Conservation (phyloP, 2,329 filamentous ascomycete genomes). For the Ploettnerulaceae sp. region DNA sequence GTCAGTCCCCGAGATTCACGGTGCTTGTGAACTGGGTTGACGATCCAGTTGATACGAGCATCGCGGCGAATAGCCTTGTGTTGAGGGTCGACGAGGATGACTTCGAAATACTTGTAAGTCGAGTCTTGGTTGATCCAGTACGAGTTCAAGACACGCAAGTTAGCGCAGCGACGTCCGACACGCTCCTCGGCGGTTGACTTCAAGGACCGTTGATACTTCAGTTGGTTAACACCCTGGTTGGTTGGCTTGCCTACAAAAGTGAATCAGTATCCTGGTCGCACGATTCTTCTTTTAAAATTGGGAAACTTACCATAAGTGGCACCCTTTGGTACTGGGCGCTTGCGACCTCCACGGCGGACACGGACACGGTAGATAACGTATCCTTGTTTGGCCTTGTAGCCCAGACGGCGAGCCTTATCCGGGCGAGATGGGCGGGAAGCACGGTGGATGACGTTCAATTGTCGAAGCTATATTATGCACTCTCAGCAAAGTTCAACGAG, state of each 20-base stretch:
- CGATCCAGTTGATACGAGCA: constrained; percentile 99
- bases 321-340: constrained; percentile 94
- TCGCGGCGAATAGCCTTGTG: constrained; percentile 99
- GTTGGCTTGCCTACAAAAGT: constrained; percentile 83
- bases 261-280: background rate
- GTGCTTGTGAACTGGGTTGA: constrained; percentile 99
- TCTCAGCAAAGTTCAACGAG: constrained; percentile 99
- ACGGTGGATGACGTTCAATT: constrained; percentile 99
- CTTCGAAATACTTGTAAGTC: constrained; percentile 99
- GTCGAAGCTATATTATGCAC: constrained; percentile 99
- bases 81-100: constrained; percentile 99
- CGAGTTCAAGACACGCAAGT: constrained; percentile 98
- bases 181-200: constrained; percentile 98
- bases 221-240: constrained; percentile 99
- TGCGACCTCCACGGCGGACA: constrained; percentile 97
- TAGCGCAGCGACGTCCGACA: constrained; percentile 98
- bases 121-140: constrained; percentile 99
- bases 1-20: constrained; percentile 97
- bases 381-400: constrained; percentile 99
- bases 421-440: constrained; percentile 96
- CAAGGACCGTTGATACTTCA: constrained; percentile 99
- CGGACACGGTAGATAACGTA: constrained; percentile 99
- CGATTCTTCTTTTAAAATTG: background rate
- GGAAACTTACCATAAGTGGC: constrained; percentile 83
- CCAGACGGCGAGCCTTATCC: constrained; percentile 99